Conservation (phyloP, 2,329 filamentous ascomycete genomes). For the Teratosphaeria destructans region DNA sequence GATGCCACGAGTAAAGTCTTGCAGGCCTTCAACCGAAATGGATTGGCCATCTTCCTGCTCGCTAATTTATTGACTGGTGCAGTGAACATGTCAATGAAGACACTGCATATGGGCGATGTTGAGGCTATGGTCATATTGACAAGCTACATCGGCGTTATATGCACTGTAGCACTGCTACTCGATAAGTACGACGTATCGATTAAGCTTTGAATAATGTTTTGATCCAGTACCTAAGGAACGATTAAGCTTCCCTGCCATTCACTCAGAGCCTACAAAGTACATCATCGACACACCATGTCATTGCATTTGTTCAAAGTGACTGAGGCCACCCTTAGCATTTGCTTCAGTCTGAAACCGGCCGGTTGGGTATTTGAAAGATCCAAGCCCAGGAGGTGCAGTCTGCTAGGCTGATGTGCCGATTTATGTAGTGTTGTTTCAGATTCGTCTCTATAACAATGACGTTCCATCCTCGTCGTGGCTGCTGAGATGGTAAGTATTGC, state of each 20-base stretch:
- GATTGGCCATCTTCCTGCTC: slow-evolving; percentile 70
- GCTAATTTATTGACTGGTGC: slow-evolving; percentile 84
- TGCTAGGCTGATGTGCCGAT: too few species aligned
- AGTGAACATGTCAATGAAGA: slow-evolving; percentile 79
- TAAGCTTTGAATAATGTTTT: slow-evolving; percentile 45
- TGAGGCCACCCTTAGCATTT: too few species aligned
- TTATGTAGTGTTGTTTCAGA: too few species aligned
- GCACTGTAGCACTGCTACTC: slow-evolving; percentile 55
- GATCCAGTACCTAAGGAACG: too few species aligned
- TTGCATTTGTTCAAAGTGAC: too few species aligned
- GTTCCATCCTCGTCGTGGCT: not conserved
- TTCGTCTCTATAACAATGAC: too few species aligned
- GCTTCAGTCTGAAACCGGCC: too few species aligned
- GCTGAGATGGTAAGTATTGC: not conserved
- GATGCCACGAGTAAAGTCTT: slow-evolving; percentile 72
- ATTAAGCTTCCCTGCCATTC: too few species aligned
- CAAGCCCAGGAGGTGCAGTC: too few species aligned
- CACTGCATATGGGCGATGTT: slow-evolving; percentile 57
- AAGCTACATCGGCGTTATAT: slow-evolving; percentile 58
- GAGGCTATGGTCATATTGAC: slow-evolving; percentile 64
- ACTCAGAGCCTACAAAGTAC: too few species aligned
- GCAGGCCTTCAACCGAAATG: slow-evolving; percentile 77
- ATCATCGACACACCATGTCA: too few species aligned
- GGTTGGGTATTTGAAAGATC: too few species aligned
- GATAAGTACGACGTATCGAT: slow-evolving; percentile 59